These are phyloP conservation scores for Remersonia thermophila DNA, from an alignment of 2,329 filamentous ascomycete species.

Conservation along the genomic window DNA sequence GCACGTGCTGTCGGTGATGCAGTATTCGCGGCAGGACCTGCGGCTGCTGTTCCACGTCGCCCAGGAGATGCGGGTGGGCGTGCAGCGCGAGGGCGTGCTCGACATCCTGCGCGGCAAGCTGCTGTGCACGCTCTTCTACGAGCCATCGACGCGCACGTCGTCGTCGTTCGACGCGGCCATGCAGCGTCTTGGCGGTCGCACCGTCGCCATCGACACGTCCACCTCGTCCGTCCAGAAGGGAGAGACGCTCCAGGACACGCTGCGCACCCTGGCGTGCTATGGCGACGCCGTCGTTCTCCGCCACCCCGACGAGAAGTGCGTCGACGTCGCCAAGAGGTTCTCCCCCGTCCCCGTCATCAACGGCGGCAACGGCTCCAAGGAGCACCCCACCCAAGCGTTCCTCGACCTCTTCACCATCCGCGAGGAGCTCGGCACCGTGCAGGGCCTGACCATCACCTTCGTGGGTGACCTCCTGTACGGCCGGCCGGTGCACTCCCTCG, in stretches of 20 bases:
- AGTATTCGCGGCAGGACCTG: slow-evolving; percentile 77
- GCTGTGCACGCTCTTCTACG: slow-evolving; percentile 89
- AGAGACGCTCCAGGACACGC: slow-evolving; percentile 82
- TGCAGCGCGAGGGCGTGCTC: slow-evolving; percentile 82
- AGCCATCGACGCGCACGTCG: slow-evolving; percentile 91
- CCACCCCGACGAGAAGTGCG: slow-evolving; percentile 72
- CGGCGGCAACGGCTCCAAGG: slow-evolving; percentile 86
- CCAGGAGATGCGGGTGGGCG: slow-evolving; percentile 92
- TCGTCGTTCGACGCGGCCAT: slow-evolving; percentile 95
- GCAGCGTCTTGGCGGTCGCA: slow-evolving; percentile 89
- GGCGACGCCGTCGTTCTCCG: slow-evolving; percentile 91
- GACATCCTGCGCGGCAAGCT: slow-evolving; percentile 77
- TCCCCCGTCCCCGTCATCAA: slow-evolving; percentile 91
- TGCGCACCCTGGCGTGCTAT: slow-evolving; percentile 89
- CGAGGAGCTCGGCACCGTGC: slow-evolving; percentile 91
- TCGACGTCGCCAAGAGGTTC: slow-evolving; percentile 73
- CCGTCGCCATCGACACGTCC: slow-evolving; percentile 67
- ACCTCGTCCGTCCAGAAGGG: slow-evolving; percentile 90
- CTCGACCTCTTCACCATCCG: slow-evolving; percentile 96
- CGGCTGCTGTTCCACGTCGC: slow-evolving; percentile 93
- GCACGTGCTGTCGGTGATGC: slow-evolving; percentile 82
- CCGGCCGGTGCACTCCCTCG: slow-evolving; percentile 86
- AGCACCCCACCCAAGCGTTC: slow-evolving; percentile 96
- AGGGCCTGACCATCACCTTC: slow-evolving; percentile 92
- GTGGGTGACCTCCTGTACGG: slow-evolving; percentile 87